These are phyloP conservation scores for Leccinum fallax DNA, from an alignment of 1,284 basidiomycete species.

Conservation along the genomic window DNA sequence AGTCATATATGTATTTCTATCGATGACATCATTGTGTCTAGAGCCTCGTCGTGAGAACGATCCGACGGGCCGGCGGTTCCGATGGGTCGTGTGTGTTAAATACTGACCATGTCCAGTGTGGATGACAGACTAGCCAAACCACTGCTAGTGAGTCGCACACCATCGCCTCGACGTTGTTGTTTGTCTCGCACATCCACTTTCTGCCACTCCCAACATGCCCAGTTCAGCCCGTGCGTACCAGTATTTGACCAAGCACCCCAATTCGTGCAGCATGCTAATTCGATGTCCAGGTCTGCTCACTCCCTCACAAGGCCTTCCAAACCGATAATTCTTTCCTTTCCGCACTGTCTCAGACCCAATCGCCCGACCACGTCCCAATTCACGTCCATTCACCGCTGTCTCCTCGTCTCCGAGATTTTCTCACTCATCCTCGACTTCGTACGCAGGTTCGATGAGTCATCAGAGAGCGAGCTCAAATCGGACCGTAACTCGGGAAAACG, in stretches of 20 bases:
- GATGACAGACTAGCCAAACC: not conserved
- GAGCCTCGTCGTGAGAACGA: not conserved
- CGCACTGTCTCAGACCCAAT: not conserved
- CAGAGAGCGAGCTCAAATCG: slow-evolving; percentile 20
- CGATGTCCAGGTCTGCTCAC: not conserved
- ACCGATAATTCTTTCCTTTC: not conserved
- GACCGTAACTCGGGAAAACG: slow-evolving; percentile 22
- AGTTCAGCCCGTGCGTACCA: slow-evolving; percentile 8
- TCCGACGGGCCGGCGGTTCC: not conserved
- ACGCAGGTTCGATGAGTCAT: slow-evolving; percentile 23
- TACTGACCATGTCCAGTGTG: not conserved
- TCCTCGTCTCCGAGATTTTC: slow-evolving; percentile 30
- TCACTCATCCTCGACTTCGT: slow-evolving; percentile 27
- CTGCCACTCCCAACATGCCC: not conserved
- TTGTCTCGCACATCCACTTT: not conserved
- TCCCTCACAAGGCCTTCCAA: not conserved
- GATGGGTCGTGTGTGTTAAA: not conserved
- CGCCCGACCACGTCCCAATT: not conserved
- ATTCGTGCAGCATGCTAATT: slow-evolving; percentile 4
- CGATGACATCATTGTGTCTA: not conserved
- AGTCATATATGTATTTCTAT: too few species aligned
- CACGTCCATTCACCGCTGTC: slow-evolving; percentile 23
- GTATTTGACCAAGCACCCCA: not conserved
- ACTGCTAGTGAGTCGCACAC: not conserved
- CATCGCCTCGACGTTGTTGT: not conserved